These are phyloP conservation scores for Penicillium lividum DNA, from an alignment of 495 filamentous ascomycete species.

Conservation along the genomic window DNA sequence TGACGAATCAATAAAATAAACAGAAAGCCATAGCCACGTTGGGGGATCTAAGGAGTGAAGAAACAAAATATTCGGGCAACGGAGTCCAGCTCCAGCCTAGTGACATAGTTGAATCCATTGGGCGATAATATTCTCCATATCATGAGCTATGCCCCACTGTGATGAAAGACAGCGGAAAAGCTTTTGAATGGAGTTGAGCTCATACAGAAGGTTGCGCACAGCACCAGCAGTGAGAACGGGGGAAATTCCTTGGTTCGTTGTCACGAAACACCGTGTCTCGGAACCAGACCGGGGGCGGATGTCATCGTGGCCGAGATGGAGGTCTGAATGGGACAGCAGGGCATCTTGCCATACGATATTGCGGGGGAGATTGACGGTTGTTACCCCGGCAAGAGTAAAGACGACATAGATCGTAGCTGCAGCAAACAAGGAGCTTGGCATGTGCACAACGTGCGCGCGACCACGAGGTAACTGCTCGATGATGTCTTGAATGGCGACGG, in stretches of 20 bases:
- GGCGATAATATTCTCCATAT: conserved; percentile 50
- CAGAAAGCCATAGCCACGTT: background rate
- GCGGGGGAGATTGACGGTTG: conserved; percentile 39
- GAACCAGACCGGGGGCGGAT: conserved; percentile 29
- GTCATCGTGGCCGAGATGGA: conserved; percentile 29
- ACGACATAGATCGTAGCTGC: conserved; percentile 46
- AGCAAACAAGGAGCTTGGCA: conserved; percentile 49
- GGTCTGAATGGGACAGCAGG: conserved; percentile 38
- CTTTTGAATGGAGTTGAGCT: conserved; percentile 53
- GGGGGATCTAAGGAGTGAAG: background rate
- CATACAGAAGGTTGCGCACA: conserved; percentile 46
- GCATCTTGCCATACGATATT: conserved; percentile 49
- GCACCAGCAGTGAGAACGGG: conserved; percentile 22
- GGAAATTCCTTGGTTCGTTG: conserved; percentile 26
- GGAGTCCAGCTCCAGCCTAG: conserved; percentile 24
- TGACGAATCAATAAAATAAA: background rate
- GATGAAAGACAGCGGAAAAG: conserved; percentile 48
- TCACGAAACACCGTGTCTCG: conserved; percentile 40
- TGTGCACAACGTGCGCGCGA: conserved; percentile 48
- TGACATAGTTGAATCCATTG: conserved; percentile 50
- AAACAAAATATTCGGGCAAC: background rate
- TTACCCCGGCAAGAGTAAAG: conserved; percentile 39
- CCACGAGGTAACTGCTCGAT: conserved; percentile 50
- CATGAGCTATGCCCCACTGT: conserved; percentile 52
- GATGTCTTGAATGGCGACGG: conserved; percentile 51